These are phyloP conservation scores for Drechslerella coelobrocha DNA, from an alignment of 2,329 filamentous ascomycete genomes.

Conservation along the genomic window DNA sequence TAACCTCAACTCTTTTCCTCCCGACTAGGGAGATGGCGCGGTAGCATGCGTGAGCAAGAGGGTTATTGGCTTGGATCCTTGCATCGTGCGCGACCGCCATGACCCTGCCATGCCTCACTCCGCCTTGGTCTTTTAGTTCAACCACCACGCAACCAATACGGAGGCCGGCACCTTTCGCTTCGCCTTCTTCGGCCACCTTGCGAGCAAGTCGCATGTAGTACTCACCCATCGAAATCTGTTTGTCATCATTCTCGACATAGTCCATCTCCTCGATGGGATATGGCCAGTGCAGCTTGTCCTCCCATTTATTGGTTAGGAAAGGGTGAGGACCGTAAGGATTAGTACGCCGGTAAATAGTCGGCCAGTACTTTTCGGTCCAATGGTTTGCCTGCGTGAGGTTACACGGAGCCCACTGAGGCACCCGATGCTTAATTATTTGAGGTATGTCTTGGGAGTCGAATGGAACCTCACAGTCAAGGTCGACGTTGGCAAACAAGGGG, in stretches of 20 bases:
- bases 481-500: conserved; percentile 59
- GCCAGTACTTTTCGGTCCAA: conserved; percentile 82
- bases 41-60: conserved; percentile 78
- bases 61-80: conserved; percentile 70
- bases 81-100: conserved; percentile 79
- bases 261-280: conserved; percentile 39
- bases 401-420: conserved; percentile 76
- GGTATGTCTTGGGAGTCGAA: conserved; percentile 60
- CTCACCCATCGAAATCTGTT: conserved; percentile 70
- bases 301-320: conserved; percentile 65
- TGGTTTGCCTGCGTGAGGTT: conserved; percentile 75
- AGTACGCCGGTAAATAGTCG: conserved; percentile 82
- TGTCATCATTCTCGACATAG: conserved; percentile 66
- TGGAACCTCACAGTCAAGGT: conserved; percentile 46
- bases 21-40: conserved; percentile 84
- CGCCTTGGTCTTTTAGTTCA: conserved; percentile 60
- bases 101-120: conserved; percentile 59
- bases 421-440: conserved; percentile 68
- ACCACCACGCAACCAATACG: conserved; percentile 77
- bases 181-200: conserved; percentile 68
- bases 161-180: conserved; percentile 68
- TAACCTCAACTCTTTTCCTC: conserved; percentile 59
- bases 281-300: conserved; percentile 30
- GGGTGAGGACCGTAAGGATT: conserved; percentile 87
- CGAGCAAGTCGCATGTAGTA: conserved; percentile 73